Evolutionary conservation across 352 stramenopile species (phyloP).

Genomic region (Globisporangium orthogonon): DNA sequence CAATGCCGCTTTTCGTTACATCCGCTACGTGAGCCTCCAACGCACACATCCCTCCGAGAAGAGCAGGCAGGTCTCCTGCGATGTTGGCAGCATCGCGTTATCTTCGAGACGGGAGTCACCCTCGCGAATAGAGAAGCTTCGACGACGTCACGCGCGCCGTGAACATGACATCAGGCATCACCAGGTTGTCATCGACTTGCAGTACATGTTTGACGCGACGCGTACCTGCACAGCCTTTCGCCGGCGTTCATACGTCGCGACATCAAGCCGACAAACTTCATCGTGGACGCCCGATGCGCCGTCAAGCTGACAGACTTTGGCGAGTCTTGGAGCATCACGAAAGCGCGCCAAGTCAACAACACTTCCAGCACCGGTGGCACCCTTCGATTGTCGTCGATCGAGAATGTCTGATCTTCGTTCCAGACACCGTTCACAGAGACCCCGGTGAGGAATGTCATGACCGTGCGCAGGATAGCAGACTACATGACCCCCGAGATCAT

Average conservation of each 20-base stretch:
- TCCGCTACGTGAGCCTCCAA: too few species aligned
- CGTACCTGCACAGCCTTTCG: conserved; percentile 45
- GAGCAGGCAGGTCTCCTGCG: too few species aligned
- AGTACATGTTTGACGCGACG: conserved; percentile 38
- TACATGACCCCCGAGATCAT: conserved; percentile 85
- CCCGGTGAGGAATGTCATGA: conserved; percentile 29
- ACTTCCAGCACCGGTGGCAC: conserved; percentile 10
- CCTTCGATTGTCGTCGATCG: not conserved
- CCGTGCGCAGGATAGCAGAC: conserved; percentile 65
- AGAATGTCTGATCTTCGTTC: conserved; percentile 8
- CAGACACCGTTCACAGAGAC: not conserved
- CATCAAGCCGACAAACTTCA: conserved; percentile 58
- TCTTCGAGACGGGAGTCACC: too few species aligned
- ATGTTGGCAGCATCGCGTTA: too few species aligned
- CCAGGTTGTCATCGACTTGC: conserved; percentile 25
- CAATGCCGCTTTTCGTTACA: too few species aligned
- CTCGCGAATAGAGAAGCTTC: conserved; percentile 11
- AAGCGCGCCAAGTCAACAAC: conserved; percentile 15
- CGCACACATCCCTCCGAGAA: too few species aligned
- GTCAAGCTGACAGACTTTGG: conserved; percentile 18
- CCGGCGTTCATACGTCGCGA: conserved; percentile 42
- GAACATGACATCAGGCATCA: conserved; percentile 10
- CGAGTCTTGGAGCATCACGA: conserved; percentile 25
- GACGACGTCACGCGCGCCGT: conserved; percentile 13
- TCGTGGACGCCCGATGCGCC: conserved; percentile 17